Conservation (phyloP, 1,139 yeast genomes). For the Pichia terricola region DNA sequence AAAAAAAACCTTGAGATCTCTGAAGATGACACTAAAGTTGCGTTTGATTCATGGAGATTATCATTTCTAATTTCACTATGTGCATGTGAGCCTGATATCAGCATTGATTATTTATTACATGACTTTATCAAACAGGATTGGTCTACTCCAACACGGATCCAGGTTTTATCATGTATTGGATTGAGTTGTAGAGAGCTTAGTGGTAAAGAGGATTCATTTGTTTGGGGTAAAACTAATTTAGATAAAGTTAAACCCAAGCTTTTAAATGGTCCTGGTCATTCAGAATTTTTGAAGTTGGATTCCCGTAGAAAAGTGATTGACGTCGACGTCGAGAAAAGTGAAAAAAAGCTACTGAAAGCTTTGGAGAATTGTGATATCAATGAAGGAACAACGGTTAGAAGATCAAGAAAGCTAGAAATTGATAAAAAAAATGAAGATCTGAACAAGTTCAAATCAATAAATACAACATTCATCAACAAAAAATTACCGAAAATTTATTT, state of each 20-base stretch:
- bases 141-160: constrained; percentile 52
- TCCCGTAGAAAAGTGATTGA: constrained; percentile 3
- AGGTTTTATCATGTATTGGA: constrained; percentile 45
- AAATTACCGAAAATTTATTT: constrained; percentile 38
- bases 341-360: constrained; percentile 5
- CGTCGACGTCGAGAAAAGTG: constrained; percentile 17
- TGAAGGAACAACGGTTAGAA: constrained; percentile 39
- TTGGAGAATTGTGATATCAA: constrained; percentile 5
- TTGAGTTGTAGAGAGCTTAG: constrained; percentile 51
- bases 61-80: constrained; percentile 45
- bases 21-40: constrained; percentile 15
- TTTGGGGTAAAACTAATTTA: constrained; percentile 28
- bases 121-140: constrained; percentile 52
- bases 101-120: constrained; percentile 31
- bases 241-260: constrained; percentile 32
- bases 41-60: constrained; percentile 43
- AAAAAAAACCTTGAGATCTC: constrained; percentile 1
- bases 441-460: constrained; percentile 6
- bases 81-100: constrained; percentile 34
- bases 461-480: constrained; percentile 36
- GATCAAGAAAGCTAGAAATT: constrained; percentile 36
- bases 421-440: constrained; percentile 18
- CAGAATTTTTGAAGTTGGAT: constrained; percentile 24
- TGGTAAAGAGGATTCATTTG: constrained; percentile 38
- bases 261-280: constrained; percentile 41